A percentile compares a stretch with the other conserved stretches of the same genome.
Evolutionary conservation across 73 alveolate species (phyloP).

Genomic region (Paramecium primaurelia): DNA sequence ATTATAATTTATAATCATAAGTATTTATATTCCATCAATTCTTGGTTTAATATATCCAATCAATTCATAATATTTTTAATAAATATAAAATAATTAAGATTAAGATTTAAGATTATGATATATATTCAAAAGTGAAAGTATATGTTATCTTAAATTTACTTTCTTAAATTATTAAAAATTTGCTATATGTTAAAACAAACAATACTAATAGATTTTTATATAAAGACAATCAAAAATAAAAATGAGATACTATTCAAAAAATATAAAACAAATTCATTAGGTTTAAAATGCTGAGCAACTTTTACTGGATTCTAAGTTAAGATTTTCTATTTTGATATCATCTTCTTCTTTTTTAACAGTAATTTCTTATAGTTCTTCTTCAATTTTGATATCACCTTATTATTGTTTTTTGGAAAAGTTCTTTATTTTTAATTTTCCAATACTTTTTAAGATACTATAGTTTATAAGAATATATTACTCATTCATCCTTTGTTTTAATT

Average conservation of each 20-base stretch:
- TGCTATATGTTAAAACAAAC: too few relatives aligned
- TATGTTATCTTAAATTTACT: too few relatives aligned
- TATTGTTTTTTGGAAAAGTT: background rate
- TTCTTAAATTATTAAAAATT: too few relatives aligned
- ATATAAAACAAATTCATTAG: background rate
- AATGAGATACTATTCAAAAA: background rate
- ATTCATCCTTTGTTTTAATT: background rate
- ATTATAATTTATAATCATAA: too few relatives aligned
- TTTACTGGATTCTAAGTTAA: background rate
- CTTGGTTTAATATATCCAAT: too few relatives aligned
- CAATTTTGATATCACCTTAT: background rate
- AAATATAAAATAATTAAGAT: too few relatives aligned
- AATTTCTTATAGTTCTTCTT: background rate
- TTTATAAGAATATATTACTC: background rate
- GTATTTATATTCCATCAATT: too few relatives aligned
- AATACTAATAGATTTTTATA: too few relatives aligned
- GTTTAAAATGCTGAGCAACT: background rate
- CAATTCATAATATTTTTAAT: too few relatives aligned
- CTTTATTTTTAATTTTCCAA: background rate
- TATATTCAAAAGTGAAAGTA: too few relatives aligned
- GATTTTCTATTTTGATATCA: background rate
- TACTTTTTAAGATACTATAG: background rate
- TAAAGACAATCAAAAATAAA: background rate
- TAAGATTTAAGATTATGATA: too few relatives aligned
- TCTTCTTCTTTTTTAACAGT: background rate